These are phyloP conservation scores for Boehmeria nivea DNA, from an alignment of 306 rosid genomes.

Conservation along the genomic window DNA sequence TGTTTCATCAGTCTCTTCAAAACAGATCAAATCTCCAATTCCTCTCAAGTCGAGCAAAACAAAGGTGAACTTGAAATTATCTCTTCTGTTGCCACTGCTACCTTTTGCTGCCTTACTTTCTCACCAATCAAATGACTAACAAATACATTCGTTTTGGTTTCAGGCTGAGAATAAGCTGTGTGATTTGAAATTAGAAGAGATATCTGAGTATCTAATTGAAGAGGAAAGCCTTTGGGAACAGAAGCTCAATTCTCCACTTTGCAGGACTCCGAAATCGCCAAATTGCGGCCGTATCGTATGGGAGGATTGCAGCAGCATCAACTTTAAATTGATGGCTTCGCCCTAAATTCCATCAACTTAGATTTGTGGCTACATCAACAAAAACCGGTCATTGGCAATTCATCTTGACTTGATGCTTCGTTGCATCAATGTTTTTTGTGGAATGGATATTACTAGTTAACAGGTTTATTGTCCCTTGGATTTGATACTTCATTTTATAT, in stretches of 20 bases:
- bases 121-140: background rate
- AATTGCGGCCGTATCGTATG: slow-evolving; percentile 22
- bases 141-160: background rate
- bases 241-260: slow-evolving; percentile 19
- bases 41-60: slow-evolving; percentile 15
- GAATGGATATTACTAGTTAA: too few species aligned
- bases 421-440: too few species aligned
- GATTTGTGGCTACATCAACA: too few species aligned
- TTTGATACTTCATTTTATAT: too few species aligned
- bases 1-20: slow-evolving; percentile 26
- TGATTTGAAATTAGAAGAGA: slow-evolving; percentile 33
- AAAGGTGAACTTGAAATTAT: slow-evolving; percentile 29
- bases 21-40: slow-evolving; percentile 25
- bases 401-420: too few species aligned
- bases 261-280: slow-evolving; percentile 39
- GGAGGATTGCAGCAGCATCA: slow-evolving; percentile 28
- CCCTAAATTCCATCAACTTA: too few species aligned
- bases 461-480: too few species aligned
- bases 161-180: slow-evolving; percentile 25
- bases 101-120: slow-evolving; percentile 3
- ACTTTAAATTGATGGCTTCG: slow-evolving; percentile 41
- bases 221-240: slow-evolving; percentile 17
- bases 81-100: background rate
- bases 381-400: too few species aligned
- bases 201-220: slow-evolving; percentile 40